Base-by-base conservation (phyloP, 31 red algal genomes). In the Odonthalia washingtoniensis region DNA sequence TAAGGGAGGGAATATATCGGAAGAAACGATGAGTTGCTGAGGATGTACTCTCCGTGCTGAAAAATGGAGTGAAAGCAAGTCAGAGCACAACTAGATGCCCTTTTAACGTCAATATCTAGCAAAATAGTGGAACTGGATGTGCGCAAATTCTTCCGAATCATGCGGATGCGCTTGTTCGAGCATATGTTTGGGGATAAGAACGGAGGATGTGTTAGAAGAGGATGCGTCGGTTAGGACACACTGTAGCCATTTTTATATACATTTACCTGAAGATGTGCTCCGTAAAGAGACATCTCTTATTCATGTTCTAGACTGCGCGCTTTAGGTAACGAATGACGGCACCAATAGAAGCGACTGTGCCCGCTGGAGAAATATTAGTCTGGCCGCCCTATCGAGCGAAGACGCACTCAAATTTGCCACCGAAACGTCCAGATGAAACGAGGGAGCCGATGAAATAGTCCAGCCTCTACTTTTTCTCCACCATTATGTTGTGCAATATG, bases 401-500 rank as follows among this genome's bases (percentile, higher is more conserved):
- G 49, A 9, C 9, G 49, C 21, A 57, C 21, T 57, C 49, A 21
- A 9, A 57, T 21, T 57, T 21, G 49, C 21, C 49, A 14, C 12
- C 49, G 21, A 57, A 9, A 57, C 21, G 9, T 21, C 9, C 49
- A 21, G 9, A 57, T 21, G 49, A 21, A 57, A 21, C 9, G 21
- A 57, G 49, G 12, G 9, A 9, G 9, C 21, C 49, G 9, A 57
- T 21, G 21, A 9, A 9, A 14, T 21, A 9, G 21, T 57, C 49
- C 21, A 57, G 49, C 49, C 12, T 21, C 12, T 21, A 21, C 21
- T 57, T 70, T 70, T 70, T 46, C 24, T 68, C 36, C 42, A 87
- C 43, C 30, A 87, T 87, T 72, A 87, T 77, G 52, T 87, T 87
- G 52, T 87, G 84, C 45, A 77, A 37, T 17, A 87, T 77, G 49